A percentile compares a stretch with the other conserved stretches of the same genome.
Evolutionary conservation across 305 asterid species (phyloP).

Genomic region (Solanum hybrid): DNA sequence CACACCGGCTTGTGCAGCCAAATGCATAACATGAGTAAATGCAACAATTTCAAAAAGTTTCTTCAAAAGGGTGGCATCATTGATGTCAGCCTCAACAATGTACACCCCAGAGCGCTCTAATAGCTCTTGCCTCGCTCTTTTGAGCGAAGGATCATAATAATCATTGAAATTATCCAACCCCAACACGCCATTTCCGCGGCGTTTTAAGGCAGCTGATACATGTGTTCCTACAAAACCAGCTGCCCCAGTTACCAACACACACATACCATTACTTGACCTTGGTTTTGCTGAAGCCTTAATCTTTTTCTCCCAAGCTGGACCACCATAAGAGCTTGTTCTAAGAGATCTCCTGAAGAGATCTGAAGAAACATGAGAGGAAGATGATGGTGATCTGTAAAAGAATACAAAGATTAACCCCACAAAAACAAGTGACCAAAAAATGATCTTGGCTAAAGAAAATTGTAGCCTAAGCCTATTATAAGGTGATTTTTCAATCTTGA

Average conservation of each 20-base stretch:
- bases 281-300: slow-evolving; percentile 67
- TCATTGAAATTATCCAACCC: slow-evolving; percentile 81
- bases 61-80: slow-evolving; percentile 48
- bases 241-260: slow-evolving; percentile 87
- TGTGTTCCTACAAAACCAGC: slow-evolving; percentile 95
- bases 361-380: slow-evolving; percentile 18
- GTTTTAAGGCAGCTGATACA: slow-evolving; percentile 75
- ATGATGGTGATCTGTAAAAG: slow-evolving; percentile 69
- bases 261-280: slow-evolving; percentile 68
- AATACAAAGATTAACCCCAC: slow-evolving; percentile 59
- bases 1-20: slow-evolving; percentile 96
- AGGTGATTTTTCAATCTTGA: slow-evolving; percentile 82
- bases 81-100: slow-evolving; percentile 85
- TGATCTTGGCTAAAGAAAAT: slow-evolving; percentile 60
- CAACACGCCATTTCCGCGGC: slow-evolving; percentile 87
- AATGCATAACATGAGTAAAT: slow-evolving; percentile 89
- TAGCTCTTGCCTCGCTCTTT: slow-evolving; percentile 67
- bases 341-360: slow-evolving; percentile 85
- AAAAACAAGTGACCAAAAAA: slow-evolving; percentile 70
- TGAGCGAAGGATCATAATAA: slow-evolving; percentile 74
- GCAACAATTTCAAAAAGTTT: slow-evolving; percentile 65
- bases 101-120: slow-evolving; percentile 66
- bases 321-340: slow-evolving; percentile 44
- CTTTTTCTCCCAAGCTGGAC: slow-evolving; percentile 52
- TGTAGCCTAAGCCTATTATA: slow-evolving; percentile 62